These are phyloP conservation scores for Coriolopsis trogii DNA, from an alignment of 1,284 basidiomycete species.

Conservation along the genomic window DNA sequence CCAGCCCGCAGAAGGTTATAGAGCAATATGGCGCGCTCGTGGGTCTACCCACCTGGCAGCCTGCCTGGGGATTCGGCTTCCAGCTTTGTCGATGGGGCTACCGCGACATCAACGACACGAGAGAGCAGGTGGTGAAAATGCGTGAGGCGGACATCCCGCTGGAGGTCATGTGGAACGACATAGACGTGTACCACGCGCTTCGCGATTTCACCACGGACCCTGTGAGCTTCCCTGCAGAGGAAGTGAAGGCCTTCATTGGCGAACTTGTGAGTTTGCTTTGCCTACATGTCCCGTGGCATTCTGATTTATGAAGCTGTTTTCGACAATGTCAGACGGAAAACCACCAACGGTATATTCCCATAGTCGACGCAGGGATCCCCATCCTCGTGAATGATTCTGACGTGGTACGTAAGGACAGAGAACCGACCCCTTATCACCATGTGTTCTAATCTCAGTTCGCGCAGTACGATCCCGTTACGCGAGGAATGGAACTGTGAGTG, in stretches of 20 bases:
- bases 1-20: constrained; percentile 59
- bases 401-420: constrained; percentile 39
- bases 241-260: constrained; percentile 63
- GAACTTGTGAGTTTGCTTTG: constrained; percentile 49
- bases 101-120: constrained; percentile 45
- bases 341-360: constrained; percentile 42
- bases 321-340: constrained; percentile 30
- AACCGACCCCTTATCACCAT: constrained; percentile 8
- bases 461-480: constrained; percentile 50
- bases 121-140: constrained; percentile 69
- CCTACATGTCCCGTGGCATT: no score
- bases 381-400: constrained; percentile 40
- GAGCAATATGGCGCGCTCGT: constrained; percentile 67
- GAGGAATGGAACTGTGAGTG: constrained; percentile 44
- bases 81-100: constrained; percentile 63
- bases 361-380: constrained; percentile 40
- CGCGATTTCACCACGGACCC: constrained; percentile 75
- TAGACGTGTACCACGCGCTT: constrained; percentile 69
- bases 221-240: constrained; percentile 58
- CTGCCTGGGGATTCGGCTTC: constrained; percentile 72
- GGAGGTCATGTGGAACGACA: constrained; percentile 81
- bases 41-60: constrained; percentile 69
- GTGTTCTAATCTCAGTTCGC: constrained; percentile 19
- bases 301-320: no score
- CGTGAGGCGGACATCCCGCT: constrained; percentile 64